A percentile compares a stretch with the other conserved stretches of the same genome.
Conservation (phyloP, 805 yeast species). For the Alloascoidea africana region DNA sequence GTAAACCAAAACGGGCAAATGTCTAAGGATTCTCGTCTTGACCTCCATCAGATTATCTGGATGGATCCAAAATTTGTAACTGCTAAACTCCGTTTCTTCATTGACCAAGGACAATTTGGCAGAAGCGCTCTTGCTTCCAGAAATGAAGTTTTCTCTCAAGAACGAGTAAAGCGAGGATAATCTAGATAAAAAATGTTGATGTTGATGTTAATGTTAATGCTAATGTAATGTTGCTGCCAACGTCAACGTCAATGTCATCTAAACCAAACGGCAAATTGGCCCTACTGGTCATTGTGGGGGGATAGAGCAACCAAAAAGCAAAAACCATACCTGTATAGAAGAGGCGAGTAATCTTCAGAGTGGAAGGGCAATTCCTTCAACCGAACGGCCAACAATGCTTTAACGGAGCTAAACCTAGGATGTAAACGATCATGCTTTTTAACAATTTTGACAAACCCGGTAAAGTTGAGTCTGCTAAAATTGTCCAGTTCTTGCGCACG, state of each 20-base stretch:
- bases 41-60: constrained; percentile 97
- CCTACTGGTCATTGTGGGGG: too few relatives aligned
- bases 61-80: constrained; percentile 90
- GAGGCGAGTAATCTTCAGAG: constrained; percentile 88
- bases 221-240: too few relatives aligned
- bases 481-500: constrained; percentile 78
- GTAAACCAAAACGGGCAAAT: constrained; percentile 82
- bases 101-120: constrained; percentile 11
- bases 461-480: constrained; percentile 82
- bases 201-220: background rate
- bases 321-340: constrained; percentile 46
- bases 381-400: constrained; percentile 78
- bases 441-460: constrained; percentile 89
- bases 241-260: too few relatives aligned
- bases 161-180: constrained; percentile 64
- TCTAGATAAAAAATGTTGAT: background rate
- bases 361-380: constrained; percentile 81
- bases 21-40: constrained; percentile 87
- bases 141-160: constrained; percentile 54
- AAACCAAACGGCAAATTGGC: too few relatives aligned
- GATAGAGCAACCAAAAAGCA: too few relatives aligned
- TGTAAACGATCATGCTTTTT: constrained; percentile 93
- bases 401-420: constrained; percentile 75
- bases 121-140: constrained; percentile 16
- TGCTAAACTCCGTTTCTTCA: constrained; percentile 28